Conservation (phyloP, 1,284 basidiomycete species). For the Sanguinoderma infundibulare region DNA sequence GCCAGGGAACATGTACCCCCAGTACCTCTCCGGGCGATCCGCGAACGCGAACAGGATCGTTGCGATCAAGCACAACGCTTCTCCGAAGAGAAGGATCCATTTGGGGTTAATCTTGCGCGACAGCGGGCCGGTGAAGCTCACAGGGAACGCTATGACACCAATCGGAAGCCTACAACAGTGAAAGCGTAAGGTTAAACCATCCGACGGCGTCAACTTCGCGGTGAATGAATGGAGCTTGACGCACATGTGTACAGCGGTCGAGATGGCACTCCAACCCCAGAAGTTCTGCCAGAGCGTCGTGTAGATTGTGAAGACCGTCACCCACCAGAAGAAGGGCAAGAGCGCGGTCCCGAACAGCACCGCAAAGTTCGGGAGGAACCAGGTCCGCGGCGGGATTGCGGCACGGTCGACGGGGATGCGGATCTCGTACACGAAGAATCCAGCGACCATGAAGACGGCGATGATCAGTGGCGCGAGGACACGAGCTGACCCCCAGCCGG, state of each 20-base stretch:
- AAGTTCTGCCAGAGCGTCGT: constrained; percentile 42
- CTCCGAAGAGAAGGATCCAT: constrained; percentile 42
- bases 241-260: constrained; percentile 38
- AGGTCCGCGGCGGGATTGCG: constrained; percentile 34
- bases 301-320: constrained; percentile 34
- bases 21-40: constrained; percentile 41
- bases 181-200: not conserved
- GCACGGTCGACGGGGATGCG: constrained; percentile 37
- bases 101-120: constrained; percentile 38
- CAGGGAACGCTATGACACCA: constrained; percentile 34
- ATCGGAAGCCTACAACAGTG: constrained; percentile 27
- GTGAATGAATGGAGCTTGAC: no score
- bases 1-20: constrained; percentile 45
- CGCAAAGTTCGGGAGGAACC: constrained; percentile 30
- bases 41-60: constrained; percentile 42
- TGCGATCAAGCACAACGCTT: constrained; percentile 35
- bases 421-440: constrained; percentile 47
- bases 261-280: constrained; percentile 40
- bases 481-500: no score
- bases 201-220: not conserved
- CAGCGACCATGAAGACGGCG: constrained; percentile 37
- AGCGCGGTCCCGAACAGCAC: constrained; percentile 42
- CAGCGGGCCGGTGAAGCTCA: constrained; percentile 39
- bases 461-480: no score
- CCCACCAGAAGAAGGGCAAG: constrained; percentile 46